phyloP scores from a whole-genome alignment of 2,329 filamentous ascomycete species.

The Colletotrichum lupini region DNA sequence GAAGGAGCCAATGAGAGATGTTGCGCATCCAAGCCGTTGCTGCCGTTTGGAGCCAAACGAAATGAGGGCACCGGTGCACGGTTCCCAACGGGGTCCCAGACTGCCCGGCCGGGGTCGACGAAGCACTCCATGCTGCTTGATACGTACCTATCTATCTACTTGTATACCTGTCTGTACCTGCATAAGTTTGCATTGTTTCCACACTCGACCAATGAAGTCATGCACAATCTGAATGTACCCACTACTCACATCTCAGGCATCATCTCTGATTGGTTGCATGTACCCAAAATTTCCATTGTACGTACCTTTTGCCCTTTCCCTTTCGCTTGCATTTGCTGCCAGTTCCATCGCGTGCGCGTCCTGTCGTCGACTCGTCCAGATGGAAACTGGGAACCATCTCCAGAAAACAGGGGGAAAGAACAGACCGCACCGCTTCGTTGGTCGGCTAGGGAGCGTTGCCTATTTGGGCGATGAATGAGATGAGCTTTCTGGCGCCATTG shows the following conservation, averaged over 20 bases:
- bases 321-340: not conserved
- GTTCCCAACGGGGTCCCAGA: not conserved
- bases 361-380: not conserved
- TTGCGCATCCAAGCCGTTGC: conserved; percentile 23
- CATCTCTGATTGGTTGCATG: not conserved
- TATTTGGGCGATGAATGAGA: conserved; percentile 9
- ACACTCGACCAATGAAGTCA: conserved; percentile 11
- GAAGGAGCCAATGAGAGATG: conserved; percentile 25
- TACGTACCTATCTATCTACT: too few species aligned
- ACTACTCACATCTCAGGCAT: not conserved
- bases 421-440: conserved; percentile 1
- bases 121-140: not conserved
- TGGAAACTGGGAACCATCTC: not conserved
- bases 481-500: conserved; percentile 13
- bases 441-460: conserved; percentile 6
- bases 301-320: not conserved
- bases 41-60: conserved; percentile 20
- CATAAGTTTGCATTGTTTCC: conserved; percentile 31
- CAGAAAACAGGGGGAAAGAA: not conserved
- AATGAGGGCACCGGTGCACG: conserved; percentile 22
- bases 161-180: conserved; percentile 15
- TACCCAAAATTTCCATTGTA: not conserved
- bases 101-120: not conserved
- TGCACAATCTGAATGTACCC: conserved; percentile 2
- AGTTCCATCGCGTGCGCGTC: not conserved